phyloP scores from a whole-genome alignment of 2,329 filamentous ascomycete species.

The Blastomyces gilchristii region DNA sequence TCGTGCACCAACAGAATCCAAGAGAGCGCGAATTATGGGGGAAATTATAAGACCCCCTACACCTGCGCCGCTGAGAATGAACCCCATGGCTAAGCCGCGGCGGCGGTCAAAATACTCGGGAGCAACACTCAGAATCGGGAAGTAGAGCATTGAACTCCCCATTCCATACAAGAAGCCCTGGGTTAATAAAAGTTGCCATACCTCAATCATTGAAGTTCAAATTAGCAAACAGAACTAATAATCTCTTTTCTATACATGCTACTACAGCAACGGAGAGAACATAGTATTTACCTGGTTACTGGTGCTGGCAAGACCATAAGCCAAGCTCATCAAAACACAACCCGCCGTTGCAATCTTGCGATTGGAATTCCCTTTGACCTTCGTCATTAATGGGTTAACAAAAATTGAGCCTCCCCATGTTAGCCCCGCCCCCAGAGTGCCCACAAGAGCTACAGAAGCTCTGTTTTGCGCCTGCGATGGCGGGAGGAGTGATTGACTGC shows the following conservation, averaged over 20 bases:
- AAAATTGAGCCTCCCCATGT: constrained; percentile 43
- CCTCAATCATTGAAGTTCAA: constrained; percentile 1
- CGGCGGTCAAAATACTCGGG: constrained; percentile 32
- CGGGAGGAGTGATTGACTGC: constrained; percentile 31
- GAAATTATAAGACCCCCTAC: constrained; percentile 32
- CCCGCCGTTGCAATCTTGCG: constrained; percentile 34
- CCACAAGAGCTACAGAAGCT: constrained; percentile 41
- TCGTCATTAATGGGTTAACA: constrained; percentile 40
- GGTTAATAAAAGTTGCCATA: constrained; percentile 28
- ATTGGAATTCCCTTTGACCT: constrained; percentile 29
- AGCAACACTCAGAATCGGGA: constrained; percentile 31
- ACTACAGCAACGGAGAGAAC: not conserved
- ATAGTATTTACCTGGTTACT: constrained; percentile 7
- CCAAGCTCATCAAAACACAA: constrained; percentile 34
- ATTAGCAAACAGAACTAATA: not conserved
- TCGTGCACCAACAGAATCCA: constrained; percentile 8
- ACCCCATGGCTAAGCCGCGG: constrained; percentile 31
- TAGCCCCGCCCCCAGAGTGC: constrained; percentile 40
- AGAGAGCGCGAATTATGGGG: constrained; percentile 16
- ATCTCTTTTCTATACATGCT: not conserved
- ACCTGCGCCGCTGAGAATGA: constrained; percentile 30
- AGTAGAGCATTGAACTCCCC: constrained; percentile 31
- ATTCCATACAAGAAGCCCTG: constrained; percentile 33
- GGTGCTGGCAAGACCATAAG: constrained; percentile 12
- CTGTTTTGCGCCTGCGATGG: constrained; percentile 27